Base-by-base conservation (phyloP, 2,329 filamentous ascomycete genomes). In the Fusarium clavum region DNA sequence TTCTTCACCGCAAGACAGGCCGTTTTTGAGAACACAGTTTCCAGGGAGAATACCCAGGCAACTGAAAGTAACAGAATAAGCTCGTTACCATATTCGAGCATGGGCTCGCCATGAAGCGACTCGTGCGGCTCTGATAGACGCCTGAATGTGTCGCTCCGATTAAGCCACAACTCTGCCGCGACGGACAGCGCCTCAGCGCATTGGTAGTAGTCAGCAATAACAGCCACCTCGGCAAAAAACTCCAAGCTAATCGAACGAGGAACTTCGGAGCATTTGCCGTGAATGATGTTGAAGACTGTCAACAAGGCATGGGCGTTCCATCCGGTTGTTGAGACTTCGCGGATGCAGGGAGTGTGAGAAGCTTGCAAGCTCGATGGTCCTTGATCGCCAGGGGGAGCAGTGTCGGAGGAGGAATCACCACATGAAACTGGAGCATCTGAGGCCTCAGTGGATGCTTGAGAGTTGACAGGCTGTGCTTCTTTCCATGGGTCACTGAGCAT, bases 171-270 rank as follows among this genome's bases (percentile, higher is more conserved):
- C 30, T 32, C 7, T 32, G 16, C 30, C 30, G 14, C 30, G 14
- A 27, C 6, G 6, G 66, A 47, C 5, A 69, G 7, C 4, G 41
- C 40, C 18, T 51, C 49, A 12, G 56, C 16, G 12, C 58, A 58
- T 10, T 61, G 29, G 5, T 69, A 69, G 11, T 64, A 59, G 2
- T 67, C 32, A 2, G 57, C 57, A 16, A 71, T 43, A 0, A 20
- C 4, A 10, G 61, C 51, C 6, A 69, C 10, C 1, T 54, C 1
- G 6, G 18, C 8, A 20, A 46, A 2, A 41, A 29, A 63, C 4
- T 57, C 16, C 4, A 66, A 2, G 20, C 6, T 24, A 24, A 6
- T 1, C 24, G 24, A 24, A 1, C 13, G 13, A 8, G 68, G 61
- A 2, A 63, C 22, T 11, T 10, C 12, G 2, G n/a, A 12, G 8